Evolutionary conservation across 768 basidiomycete species (phyloP), one percentile per base, ranked within the genome.

Genomic region (Mycena amicta): DNA sequence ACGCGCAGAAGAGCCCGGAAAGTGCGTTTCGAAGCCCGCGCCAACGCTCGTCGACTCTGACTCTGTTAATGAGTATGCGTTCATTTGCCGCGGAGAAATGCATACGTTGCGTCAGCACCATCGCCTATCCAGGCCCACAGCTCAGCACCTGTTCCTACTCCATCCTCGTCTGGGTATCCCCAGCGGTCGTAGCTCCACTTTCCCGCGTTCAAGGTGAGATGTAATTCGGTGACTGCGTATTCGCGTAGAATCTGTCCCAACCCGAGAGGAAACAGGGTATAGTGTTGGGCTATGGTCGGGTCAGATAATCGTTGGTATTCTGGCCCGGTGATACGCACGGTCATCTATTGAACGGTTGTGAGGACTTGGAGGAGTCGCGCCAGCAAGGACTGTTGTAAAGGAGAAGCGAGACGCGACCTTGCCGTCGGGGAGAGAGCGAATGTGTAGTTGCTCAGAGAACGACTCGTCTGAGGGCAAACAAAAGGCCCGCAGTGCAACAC

Each of bases 1-100:
- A 94, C 11, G 96, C 93, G 66, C 97, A 98, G 74, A 99, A 98
- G 3, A 98, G 77, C 20, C 97, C 97, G 0, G 94, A 89, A 2
- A 98, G 80, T 5, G 93, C 89, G 66, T 96, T 95, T 23, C 93
- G 86, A 3, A 97, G 81, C 6, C 88, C 89, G 58, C 81, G 80
- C 95, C 95, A 98, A 26, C 90, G 84, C 46, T 82, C 78, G 60
- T 92, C 89, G 28, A 89, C 74, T 22, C 91, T 93, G 65, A 41
- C 30, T 8, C 13, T 20, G 4, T 53, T 37, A 57, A 53, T 61
- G 25, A 63, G 22, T 39, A 33, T 4, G 27, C 49, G n/a, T 45
- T n/a, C n/a, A n/a, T n/a, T n/a, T 25, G 33, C 12, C 27, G 16
- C 33, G n/a, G 27, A 49, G 22, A 23, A 28, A 43, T 16, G 71